phyloP scores from a whole-genome alignment of 2,329 filamentous ascomycete species.

The Passalora sequoiae region DNA sequence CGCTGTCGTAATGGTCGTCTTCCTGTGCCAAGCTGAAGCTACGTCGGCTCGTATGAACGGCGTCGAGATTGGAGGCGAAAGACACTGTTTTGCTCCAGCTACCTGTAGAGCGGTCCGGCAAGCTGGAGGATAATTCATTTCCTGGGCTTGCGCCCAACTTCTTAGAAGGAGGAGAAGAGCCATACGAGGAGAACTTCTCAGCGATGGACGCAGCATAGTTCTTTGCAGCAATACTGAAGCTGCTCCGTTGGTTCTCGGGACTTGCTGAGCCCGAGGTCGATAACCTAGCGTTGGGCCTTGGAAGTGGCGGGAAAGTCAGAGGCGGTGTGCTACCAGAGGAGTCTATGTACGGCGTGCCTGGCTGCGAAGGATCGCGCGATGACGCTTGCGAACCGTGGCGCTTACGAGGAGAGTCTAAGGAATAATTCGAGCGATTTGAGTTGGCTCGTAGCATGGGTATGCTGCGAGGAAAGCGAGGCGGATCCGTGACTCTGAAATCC shows the following conservation, averaged over 20 bases:
- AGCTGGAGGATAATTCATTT: conserved; percentile 28
- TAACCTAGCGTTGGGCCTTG: conserved; percentile 20
- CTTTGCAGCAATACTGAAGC: conserved; percentile 32
- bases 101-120: conserved; percentile 33
- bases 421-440: conserved; percentile 7
- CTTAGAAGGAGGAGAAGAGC: conserved; percentile 30
- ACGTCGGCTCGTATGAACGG: conserved; percentile 29
- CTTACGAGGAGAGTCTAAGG: conserved; percentile 18
- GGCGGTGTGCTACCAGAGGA: conserved; percentile 30
- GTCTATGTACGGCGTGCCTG: conserved; percentile 29
- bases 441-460: conserved; percentile 17
- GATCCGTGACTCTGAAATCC: no score
- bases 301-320: conserved; percentile 20
- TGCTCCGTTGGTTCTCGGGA: conserved; percentile 31
- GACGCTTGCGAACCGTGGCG: conserved; percentile 19
- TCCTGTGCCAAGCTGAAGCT: conserved; percentile 27
- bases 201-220: conserved; percentile 33
- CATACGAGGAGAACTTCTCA: conserved; percentile 30
- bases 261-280: conserved; percentile 29
- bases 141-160: conserved; percentile 25
- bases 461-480: conserved; percentile 3
- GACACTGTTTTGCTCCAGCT: conserved; percentile 43
- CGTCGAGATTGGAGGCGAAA: conserved; percentile 33
- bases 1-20: conserved; percentile 31
- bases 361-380: conserved; percentile 27